These are phyloP conservation scores for Pseudogymnoascus sp. DNA, from an alignment of 2,329 filamentous ascomycete genomes.

Conservation along the genomic window DNA sequence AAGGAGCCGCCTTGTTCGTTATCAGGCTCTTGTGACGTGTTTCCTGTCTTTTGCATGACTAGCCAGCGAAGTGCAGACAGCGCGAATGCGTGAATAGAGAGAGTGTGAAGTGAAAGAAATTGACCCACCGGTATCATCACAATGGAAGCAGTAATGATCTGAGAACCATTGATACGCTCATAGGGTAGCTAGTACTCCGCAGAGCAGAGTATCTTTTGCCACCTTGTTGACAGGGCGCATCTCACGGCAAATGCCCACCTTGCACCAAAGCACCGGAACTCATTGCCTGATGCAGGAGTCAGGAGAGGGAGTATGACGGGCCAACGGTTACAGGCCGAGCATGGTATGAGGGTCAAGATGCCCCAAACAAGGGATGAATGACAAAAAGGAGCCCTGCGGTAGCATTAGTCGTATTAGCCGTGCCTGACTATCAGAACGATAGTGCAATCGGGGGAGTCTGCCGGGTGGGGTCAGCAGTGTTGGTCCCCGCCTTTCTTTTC, in stretches of 20 bases:
- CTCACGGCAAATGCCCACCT: neutral
- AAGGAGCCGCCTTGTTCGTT: neutral
- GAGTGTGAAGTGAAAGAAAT: neutral
- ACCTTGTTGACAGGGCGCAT: neutral
- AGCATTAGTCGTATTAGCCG: neutral
- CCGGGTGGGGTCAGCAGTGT: neutral
- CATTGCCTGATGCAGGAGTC: neutral
- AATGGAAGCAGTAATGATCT: neutral
- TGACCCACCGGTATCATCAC: neutral
- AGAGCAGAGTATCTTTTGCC: neutral
- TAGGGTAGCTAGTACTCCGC: neutral
- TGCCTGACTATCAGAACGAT: neutral
- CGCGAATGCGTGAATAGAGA: neutral
- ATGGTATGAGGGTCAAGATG: neutral
- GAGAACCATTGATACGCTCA: neutral
- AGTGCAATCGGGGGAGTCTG: neutral
- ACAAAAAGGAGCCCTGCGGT: neutral
- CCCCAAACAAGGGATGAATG: neutral
- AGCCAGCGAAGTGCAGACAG: neutral
- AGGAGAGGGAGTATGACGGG: neutral
- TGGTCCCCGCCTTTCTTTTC: neutral
- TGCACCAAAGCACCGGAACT: neutral
- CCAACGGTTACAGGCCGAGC: constrained; percentile 1
- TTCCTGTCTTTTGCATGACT: neutral
- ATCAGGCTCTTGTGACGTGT: neutral